These are phyloP conservation scores for Scenedesmus sp. DNA, from an alignment of 163 green algal species.

Conservation along the genomic window DNA sequence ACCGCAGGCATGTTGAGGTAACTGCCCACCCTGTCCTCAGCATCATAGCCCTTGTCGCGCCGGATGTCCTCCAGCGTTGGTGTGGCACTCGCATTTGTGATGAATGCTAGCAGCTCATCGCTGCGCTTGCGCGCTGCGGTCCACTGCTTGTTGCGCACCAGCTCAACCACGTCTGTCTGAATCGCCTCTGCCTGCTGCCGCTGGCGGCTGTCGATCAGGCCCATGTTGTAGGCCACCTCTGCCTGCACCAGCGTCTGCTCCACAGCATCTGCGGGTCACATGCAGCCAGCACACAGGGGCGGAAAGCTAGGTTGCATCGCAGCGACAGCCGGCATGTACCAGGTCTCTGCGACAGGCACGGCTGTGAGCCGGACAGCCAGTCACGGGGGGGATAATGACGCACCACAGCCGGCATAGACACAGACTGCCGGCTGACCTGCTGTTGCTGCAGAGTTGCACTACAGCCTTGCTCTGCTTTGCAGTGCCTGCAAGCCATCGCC, in stretches of 20 bases:
- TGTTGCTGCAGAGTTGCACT: neutral
- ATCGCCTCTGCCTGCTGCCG: constrained; percentile 58
- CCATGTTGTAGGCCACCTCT: constrained; percentile 67
- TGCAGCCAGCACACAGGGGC: neutral
- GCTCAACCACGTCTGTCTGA: constrained; percentile 62
- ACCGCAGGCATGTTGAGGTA: constrained; percentile 67
- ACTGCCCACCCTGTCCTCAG: constrained; percentile 19
- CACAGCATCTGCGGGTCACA: constrained; percentile 33
- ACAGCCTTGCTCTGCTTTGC: neutral
- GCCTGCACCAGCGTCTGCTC: constrained; percentile 48
- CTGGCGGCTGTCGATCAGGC: constrained; percentile 65
- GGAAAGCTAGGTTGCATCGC: neutral
- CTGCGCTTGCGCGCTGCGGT: constrained; percentile 48
- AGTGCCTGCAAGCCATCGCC: neutral
- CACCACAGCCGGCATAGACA: neutral
- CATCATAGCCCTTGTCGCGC: constrained; percentile 68
- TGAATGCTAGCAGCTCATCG: constrained; percentile 62
- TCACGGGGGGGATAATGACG: neutral
- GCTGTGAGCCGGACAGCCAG: no score
- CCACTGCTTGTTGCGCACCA: constrained; percentile 61
- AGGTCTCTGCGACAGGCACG: no score
- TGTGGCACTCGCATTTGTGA: constrained; percentile 50
- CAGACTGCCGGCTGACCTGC: neutral
- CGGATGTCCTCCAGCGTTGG: constrained; percentile 69
- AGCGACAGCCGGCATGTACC: neutral